Conservation (phyloP, 2,329 filamentous ascomycete genomes). For the Colletotrichum horii region DNA sequence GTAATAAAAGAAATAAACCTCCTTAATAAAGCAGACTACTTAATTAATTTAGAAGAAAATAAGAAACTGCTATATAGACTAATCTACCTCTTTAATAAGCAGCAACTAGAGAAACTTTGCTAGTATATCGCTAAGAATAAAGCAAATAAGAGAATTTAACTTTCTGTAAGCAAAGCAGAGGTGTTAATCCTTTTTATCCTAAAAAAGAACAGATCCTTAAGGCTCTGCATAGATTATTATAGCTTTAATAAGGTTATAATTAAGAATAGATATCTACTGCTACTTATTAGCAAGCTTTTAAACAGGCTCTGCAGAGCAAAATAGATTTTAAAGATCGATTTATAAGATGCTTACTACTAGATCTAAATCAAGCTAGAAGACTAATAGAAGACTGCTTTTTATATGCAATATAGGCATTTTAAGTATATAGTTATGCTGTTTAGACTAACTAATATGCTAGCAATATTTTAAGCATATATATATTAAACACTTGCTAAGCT, state of each 20-base stretch:
- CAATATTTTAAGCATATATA: neutral
- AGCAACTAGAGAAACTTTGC: neutral
- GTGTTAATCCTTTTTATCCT: neutral
- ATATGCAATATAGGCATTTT: neutral
- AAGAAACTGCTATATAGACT: neutral
- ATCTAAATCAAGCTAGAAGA: neutral
- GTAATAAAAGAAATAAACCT: neutral
- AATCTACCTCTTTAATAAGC: neutral
- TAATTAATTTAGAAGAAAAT: neutral
- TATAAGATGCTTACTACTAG: neutral
- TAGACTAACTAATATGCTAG: neutral
- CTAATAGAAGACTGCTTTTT: neutral
- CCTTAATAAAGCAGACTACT: neutral
- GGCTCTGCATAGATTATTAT: neutral
- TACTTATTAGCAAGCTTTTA: neutral
- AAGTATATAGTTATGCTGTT: neutral
- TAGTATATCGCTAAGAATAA: neutral
- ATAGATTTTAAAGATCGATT: neutral
- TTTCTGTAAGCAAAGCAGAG: neutral
- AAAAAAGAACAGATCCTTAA: neutral
- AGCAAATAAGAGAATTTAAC: neutral
- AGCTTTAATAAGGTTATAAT: neutral
- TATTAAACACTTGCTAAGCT: neutral
- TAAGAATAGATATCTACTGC: neutral
- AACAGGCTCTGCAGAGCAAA: neutral